Evolutionary conservation across 176 grass and related monocot species (phyloP).

Genomic region (Themeda triandra): DNA sequence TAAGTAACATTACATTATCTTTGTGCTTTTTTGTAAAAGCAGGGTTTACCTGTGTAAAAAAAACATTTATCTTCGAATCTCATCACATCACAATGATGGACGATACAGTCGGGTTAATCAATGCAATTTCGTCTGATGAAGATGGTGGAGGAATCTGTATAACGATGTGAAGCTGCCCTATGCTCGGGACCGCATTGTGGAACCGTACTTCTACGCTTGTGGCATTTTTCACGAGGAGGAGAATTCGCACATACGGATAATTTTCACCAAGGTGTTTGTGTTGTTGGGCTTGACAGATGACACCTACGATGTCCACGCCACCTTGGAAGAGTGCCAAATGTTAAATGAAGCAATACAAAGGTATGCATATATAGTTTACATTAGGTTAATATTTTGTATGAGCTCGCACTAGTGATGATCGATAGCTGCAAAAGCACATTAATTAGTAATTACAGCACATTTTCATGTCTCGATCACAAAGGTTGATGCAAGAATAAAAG

Average conservation of each 20-base stretch:
- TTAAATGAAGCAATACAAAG: conserved; percentile 1
- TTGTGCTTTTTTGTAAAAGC: too few species aligned
- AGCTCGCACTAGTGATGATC: too few species aligned
- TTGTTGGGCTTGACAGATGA: background rate
- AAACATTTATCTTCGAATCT: too few species aligned
- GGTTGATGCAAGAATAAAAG: background rate
- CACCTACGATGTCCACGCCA: conserved; percentile 8
- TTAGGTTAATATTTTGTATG: too few species aligned
- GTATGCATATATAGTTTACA: background rate
- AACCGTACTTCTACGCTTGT: background rate
- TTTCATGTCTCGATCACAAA: too few species aligned
- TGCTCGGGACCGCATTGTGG: conserved; percentile 10
- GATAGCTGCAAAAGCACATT: too few species aligned
- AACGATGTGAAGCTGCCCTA: background rate
- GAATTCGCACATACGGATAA: background rate
- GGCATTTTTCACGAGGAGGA: background rate
- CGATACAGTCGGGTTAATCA: too few species aligned
- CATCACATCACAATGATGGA: background rate
- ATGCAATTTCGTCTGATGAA: background rate
- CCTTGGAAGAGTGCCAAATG: background rate
- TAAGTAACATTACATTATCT: too few species aligned
- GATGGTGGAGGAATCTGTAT: conserved; percentile 24
- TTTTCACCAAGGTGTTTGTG: background rate
- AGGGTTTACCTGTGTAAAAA: too few species aligned
- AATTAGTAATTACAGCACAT: too few species aligned